Evolutionary conservation across 1,284 basidiomycete species (phyloP).

Genomic region (Pseudozyma thailandica): DNA sequence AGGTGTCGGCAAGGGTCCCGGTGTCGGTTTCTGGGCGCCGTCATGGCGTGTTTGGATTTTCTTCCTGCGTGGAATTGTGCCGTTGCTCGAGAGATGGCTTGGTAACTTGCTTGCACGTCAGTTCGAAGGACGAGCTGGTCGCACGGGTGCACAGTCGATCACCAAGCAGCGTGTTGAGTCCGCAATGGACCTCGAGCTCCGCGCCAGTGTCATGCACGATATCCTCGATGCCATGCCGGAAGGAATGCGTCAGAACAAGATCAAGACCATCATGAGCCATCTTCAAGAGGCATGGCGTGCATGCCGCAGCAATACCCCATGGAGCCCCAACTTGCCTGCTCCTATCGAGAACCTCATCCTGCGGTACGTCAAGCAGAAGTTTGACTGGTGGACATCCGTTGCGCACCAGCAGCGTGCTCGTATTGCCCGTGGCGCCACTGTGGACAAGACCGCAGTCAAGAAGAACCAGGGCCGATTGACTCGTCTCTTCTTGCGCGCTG

Average conservation of each 20-base stretch:
- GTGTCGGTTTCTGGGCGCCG: conserved; percentile 99
- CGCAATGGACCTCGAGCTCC: conserved; percentile 95
- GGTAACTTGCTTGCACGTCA: conserved; percentile 97
- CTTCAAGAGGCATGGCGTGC: conserved; percentile 94
- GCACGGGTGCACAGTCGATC: conserved; percentile 82
- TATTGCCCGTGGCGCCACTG: conserved; percentile 94
- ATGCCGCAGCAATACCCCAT: conserved; percentile 99
- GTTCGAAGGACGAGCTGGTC: conserved; percentile 90
- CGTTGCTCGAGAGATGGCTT: conserved; percentile 95
- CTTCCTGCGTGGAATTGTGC: conserved; percentile 98
- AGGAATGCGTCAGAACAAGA: conserved; percentile 97
- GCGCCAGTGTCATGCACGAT: conserved; percentile 99
- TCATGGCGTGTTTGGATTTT: conserved; percentile 99
- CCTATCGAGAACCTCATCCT: conserved; percentile 99
- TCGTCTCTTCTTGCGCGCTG: conserved; percentile 71
- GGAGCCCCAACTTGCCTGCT: conserved; percentile 97
- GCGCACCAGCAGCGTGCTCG: conserved; percentile 93
- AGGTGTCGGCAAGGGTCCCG: conserved; percentile 98
- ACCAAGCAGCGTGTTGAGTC: conserved; percentile 99
- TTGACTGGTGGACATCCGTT: conserved; percentile 97
- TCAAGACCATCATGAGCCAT: conserved; percentile 97
- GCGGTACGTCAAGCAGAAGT: conserved; percentile 98
- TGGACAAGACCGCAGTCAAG: conserved; percentile 98
- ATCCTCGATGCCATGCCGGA: conserved; percentile 92
- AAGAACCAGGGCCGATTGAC: conserved; percentile 92